Percentiles rank a stretch among this genome's conserved stretches.
Conservation (phyloP, 2,329 filamentous ascomycete species). For the Rugonectria rugulosa region DNA sequence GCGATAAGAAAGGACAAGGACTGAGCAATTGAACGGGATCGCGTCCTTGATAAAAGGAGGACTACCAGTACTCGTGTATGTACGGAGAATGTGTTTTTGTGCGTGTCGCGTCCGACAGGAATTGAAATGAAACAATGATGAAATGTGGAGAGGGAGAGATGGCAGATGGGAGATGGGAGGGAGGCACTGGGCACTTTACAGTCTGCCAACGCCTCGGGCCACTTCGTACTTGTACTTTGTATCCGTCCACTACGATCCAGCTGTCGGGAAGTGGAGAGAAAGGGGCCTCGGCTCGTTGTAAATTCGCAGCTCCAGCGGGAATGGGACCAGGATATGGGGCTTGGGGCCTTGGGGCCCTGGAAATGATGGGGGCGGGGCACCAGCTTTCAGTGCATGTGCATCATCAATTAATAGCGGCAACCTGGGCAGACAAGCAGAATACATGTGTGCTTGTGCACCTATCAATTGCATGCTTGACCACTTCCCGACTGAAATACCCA, state of each 20-base stretch:
- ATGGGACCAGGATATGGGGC: neutral
- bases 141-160: neutral
- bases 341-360: neutral
- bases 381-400: constrained; percentile 9
- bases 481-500: neutral
- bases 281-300: constrained; percentile 9
- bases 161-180: neutral
- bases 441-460: too few species aligned
- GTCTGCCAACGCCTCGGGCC: too few species aligned
- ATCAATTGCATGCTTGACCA: neutral
- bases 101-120: neutral
- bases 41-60: neutral
- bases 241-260: too few species aligned
- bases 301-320: too few species aligned
- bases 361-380: constrained; percentile 1
- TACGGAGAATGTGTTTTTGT: neutral
- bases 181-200: too few species aligned
- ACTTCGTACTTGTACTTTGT: too few species aligned
- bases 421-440: neutral
- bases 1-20: neutral
- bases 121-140: neutral
- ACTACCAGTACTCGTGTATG: neutral
- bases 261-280: constrained; percentile 12
- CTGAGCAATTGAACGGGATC: neutral
- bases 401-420: constrained; percentile 8